Evolutionary conservation across 208 protist genomes (phyloP), one percentile per base, ranked within the genome.

Genomic region (Trypanosoma theileri): DNA sequence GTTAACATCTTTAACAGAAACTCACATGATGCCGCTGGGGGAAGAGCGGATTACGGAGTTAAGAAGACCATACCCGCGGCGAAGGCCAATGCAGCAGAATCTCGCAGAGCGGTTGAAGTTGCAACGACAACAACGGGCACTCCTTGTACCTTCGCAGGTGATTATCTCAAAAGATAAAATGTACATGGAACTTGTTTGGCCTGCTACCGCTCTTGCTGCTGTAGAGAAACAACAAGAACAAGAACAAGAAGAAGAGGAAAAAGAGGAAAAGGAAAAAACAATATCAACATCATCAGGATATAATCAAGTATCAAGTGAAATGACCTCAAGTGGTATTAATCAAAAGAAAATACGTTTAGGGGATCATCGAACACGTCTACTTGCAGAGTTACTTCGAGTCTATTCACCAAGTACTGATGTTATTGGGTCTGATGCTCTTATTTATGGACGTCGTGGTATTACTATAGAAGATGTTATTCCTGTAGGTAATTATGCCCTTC

Each of bases 351-450:
- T 9, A 42, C 19, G 44, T 28, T 4, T 41, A 9, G 28, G 68
- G 6, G 51, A 73, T 45, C 73, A 79, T 48, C 76, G 74, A 24
- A 87, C 79, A n/a, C 81, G 79, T 42, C 50, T 79, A 12, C 56
- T 95, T 42, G 87, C 92, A 1, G 87, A 97, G 63, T 94, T 88
- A 69, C 73, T 97, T 62, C 85, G 92, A 4, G 87, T 74, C 11
- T 89, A 92, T 70, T 92, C 92, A 8, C 80, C 89, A 12, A 93
- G 85, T 81, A 94, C 89, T 9, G 92, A 97, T 41, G 89, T 84
- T 7, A 79, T 79, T 42, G 50, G 71, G 0, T 35, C 59, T 11
- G 73, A 84, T 50, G 74, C 77, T 14, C 59, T 93, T 50, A 81
- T 94, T 52, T 97, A 93, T 65, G 92, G 92, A 16, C 79, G 88